These are phyloP conservation scores for Mycena kentingensis DNA, from an alignment of 768 basidiomycete genomes.

Conservation along the genomic window DNA sequence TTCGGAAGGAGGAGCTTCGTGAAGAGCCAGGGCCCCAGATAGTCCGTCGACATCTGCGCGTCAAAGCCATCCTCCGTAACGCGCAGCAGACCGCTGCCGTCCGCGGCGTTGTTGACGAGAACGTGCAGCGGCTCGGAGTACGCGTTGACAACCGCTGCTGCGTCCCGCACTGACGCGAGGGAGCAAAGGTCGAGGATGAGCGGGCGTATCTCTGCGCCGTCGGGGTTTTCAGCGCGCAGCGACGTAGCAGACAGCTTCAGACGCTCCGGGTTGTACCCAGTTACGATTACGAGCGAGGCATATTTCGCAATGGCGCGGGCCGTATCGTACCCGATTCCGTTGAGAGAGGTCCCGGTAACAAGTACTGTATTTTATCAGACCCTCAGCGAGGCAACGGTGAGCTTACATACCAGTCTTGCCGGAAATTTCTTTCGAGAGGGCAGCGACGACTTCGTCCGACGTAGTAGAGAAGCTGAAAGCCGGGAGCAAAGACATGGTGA, in stretches of 20 bases:
- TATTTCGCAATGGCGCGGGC: conserved; percentile 3
- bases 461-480: too few relatives aligned
- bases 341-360: conserved; percentile 7
- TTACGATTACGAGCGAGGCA: conserved; percentile 3
- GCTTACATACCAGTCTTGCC: conserved; percentile 9
- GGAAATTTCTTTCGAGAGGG: not conserved
- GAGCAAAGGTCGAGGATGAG: conserved; percentile 5
- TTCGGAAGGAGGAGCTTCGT: conserved; percentile 8
- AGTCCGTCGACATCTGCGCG: conserved; percentile 1
- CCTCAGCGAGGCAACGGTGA: too few relatives aligned
- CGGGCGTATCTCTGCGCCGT: not conserved
- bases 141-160: conserved; percentile 1
- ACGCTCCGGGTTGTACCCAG: conserved; percentile 5
- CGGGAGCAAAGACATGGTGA: too few relatives aligned
- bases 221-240: not conserved
- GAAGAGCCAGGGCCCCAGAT: conserved; percentile 5
- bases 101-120: not conserved
- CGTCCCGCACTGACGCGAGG: not conserved
- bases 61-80: conserved; percentile 4
- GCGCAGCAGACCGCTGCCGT: not conserved
- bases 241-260: not conserved
- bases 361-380: too few relatives aligned
- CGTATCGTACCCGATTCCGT: conserved; percentile 4
- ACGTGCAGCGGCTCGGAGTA: conserved; percentile 7
- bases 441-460: too few relatives aligned